Base-by-base conservation (phyloP, 306 rosid species). In the Cercis canadensis region DNA sequence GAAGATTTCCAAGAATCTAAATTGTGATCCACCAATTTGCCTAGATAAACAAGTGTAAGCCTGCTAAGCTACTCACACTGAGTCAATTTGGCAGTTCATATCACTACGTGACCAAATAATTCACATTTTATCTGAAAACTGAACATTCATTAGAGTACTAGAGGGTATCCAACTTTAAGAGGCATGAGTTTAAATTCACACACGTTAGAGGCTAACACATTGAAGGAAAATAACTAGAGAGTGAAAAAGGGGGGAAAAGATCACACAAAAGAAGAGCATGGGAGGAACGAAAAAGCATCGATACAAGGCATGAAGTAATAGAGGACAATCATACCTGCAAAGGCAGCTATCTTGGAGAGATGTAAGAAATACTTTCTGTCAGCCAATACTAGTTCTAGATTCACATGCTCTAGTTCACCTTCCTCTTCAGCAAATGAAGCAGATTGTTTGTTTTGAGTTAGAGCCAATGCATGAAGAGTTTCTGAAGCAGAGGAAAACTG, bases 281-380 rank as follows among this genome's bases (percentile, higher is more conserved):
- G 40, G 61, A 53, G 43, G 17, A 32, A 59, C 40, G 12, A 24
- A 12, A 70, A 79, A 52, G 5, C 13, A 65, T 59, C 52, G 57
- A 9, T 73, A 65, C 15, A 49, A 41, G 12, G 21, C 57, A 52
- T 39, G 41, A 62, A 61, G 76, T 68, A 45, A 16, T n/a, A 62
- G 41, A 37, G 51, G 10, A 44, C 0, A n/a, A 55, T 40, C 12
- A 15, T 78, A 88, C 98, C 97, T 86, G 98, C 98, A 65, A 79
- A 76, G 71, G 97, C 92, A 81, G 97, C 92, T 65, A 94, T 86
- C 81, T 87, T 94, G 14, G 98, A 90, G 79, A 94, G 96, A 82
- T 87, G 83, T 68, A 94, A 78, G 78, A 90, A 84, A 65, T 74
- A 90, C 83, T 91, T 94, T 80, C 97, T 87, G 80, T 94, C 96